Conservation (phyloP, 495 filamentous ascomycete genomes). For the Cudoniella acicularis region DNA sequence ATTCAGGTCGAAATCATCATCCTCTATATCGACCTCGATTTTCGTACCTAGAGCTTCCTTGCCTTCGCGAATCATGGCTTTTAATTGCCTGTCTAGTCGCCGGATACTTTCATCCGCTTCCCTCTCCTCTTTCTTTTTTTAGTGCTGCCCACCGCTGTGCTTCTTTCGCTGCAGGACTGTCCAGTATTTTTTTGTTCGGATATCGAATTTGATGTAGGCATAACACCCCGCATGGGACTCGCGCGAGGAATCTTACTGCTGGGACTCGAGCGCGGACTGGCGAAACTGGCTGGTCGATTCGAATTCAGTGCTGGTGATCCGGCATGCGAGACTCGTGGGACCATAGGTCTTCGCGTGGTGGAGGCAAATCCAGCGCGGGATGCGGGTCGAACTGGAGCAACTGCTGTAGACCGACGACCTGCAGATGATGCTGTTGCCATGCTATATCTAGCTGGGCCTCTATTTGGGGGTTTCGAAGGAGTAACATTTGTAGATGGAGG, state of each 20-base stretch:
- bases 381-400: slow-evolving; percentile 11
- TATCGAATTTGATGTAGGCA: neutral
- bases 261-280: slow-evolving; percentile 38
- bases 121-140: slow-evolving; percentile 63
- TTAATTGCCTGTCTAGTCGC: slow-evolving; percentile 71
- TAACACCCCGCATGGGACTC: slow-evolving; percentile 5
- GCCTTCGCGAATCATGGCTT: slow-evolving; percentile 83
- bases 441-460: slow-evolving; percentile 12
- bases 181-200: neutral
- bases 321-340: slow-evolving; percentile 43
- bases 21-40: slow-evolving; percentile 67
- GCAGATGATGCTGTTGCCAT: slow-evolving; percentile 17
- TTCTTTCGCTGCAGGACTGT: slow-evolving; percentile 48
- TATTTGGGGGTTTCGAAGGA: slow-evolving; percentile 12
- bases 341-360: slow-evolving; percentile 25
- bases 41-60: slow-evolving; percentile 81
- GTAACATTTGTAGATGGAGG: slow-evolving; percentile 14
- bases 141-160: slow-evolving; percentile 64
- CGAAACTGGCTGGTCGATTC: slow-evolving; percentile 49
- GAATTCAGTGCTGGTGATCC: slow-evolving; percentile 38
- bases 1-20: slow-evolving; percentile 27
- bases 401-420: slow-evolving; percentile 1
- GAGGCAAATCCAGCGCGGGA: slow-evolving; percentile 25
- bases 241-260: slow-evolving; percentile 21
- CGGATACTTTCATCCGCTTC: slow-evolving; percentile 76